These are phyloP conservation scores for Cryptococcus depauperatus DNA, from an alignment of 1,284 basidiomycete species.

Conservation along the genomic window DNA sequence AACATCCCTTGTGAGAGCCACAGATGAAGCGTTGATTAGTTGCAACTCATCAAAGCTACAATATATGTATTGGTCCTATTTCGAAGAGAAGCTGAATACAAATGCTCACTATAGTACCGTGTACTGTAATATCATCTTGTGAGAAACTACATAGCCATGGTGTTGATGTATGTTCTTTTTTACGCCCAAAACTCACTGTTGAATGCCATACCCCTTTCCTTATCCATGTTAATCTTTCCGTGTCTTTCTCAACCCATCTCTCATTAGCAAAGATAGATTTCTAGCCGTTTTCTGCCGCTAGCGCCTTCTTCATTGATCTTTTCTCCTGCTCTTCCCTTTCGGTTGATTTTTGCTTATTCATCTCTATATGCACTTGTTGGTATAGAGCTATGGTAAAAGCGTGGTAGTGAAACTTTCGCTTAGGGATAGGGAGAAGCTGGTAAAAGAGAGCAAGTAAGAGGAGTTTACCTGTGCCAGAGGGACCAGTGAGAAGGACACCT, in stretches of 20 bases:
- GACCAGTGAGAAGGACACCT: slow-evolving; percentile 50
- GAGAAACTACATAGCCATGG: slow-evolving; percentile 38
- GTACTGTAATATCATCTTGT: slow-evolving; percentile 44
- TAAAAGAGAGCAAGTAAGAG: slow-evolving; percentile 63
- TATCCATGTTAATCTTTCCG: slow-evolving; percentile 21
- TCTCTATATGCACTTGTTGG: slow-evolving; percentile 48
- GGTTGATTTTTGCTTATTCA: slow-evolving; percentile 27
- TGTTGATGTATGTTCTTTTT: not conserved
- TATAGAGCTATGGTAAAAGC: slow-evolving; percentile 62
- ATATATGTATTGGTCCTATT: not conserved
- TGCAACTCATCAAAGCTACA: slow-evolving; percentile 60
- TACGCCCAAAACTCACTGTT: slow-evolving; percentile 38
- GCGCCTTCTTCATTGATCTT: slow-evolving; percentile 45
- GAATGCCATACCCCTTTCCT: slow-evolving; percentile 42
- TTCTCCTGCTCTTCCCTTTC: slow-evolving; percentile 22
- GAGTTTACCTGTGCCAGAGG: slow-evolving; percentile 52
- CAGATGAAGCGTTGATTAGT: slow-evolving; percentile 61
- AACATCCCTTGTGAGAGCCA: slow-evolving; percentile 59
- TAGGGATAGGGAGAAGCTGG: slow-evolving; percentile 53
- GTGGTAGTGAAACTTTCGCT: slow-evolving; percentile 60
- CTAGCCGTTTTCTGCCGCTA: slow-evolving; percentile 35
- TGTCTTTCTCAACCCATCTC: slow-evolving; percentile 36
- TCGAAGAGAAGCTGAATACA: not conserved
- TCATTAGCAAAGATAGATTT: slow-evolving; percentile 46
- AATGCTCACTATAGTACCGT: slow-evolving; percentile 46